Percentiles rank a stretch among this genome's conserved stretches.
Conservation (phyloP, 305 asterid species). For the Fraxinus angustifolia region DNA sequence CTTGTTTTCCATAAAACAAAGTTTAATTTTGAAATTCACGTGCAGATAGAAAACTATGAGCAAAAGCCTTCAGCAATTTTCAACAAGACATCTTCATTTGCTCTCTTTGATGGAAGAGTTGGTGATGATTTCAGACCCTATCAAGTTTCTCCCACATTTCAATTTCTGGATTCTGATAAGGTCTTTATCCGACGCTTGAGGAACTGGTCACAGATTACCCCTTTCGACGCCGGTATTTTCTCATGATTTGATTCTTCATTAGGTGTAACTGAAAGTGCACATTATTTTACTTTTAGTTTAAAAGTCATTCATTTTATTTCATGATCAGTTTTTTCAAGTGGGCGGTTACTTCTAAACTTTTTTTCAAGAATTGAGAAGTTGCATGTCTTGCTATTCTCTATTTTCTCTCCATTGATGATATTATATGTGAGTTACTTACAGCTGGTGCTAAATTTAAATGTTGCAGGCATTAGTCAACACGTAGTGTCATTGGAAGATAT, state of each 20-base stretch:
- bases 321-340: background rate
- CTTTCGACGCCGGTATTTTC: background rate
- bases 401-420: background rate
- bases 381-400: background rate
- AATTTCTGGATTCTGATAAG: background rate
- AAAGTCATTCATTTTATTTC: background rate
- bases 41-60: background rate
- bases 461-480: slow-evolving; percentile 2
- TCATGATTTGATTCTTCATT: background rate
- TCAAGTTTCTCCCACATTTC: slow-evolving; percentile 1
- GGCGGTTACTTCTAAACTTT: background rate
- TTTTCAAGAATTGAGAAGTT: background rate
- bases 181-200: slow-evolving; percentile 1
- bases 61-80: background rate
- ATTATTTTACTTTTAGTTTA: background rate
- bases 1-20: background rate
- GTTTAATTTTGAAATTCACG: background rate
- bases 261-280: background rate
- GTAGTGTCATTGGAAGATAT: background rate
- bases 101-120: background rate
- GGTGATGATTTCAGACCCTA: background rate
- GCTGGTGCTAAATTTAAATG: background rate
- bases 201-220: background rate
- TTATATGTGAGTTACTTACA: background rate
- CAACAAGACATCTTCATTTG: slow-evolving; percentile 1